Percentiles rank a stretch among this genome's conserved stretches.
Conservation (phyloP, 2,329 filamentous ascomycete genomes). For the Alternaria alternata region DNA sequence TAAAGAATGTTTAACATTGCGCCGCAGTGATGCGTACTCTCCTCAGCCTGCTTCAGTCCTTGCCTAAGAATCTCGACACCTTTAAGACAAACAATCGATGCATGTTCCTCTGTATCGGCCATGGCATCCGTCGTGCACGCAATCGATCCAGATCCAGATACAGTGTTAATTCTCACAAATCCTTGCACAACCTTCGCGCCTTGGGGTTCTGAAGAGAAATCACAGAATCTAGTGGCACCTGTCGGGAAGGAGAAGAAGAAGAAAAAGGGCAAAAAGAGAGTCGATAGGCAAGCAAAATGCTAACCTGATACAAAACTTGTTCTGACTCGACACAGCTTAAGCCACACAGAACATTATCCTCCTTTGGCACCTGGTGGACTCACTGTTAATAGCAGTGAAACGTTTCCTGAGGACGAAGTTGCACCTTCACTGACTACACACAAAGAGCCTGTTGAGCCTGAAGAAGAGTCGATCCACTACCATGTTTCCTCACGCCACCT, state of each 20-base stretch:
- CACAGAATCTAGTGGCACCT: too few species aligned
- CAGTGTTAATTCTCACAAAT: neutral
- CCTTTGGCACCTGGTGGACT: neutral
- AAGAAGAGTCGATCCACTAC: neutral
- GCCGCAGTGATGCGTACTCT: neutral
- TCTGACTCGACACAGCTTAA: neutral
- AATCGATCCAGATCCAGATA: conserved; percentile 8
- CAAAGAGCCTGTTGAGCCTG: neutral
- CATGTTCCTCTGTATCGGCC: too few species aligned
- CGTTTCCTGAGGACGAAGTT: neutral
- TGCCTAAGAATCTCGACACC: neutral
- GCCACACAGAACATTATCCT: neutral
- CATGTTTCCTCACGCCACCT: conserved; percentile 10
- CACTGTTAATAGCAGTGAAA: neutral
- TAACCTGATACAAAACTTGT: rapidly evolving
- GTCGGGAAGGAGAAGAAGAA: neutral
- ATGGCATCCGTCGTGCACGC: neutral
- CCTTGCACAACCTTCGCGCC: neutral
- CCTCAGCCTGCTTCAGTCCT: neutral
- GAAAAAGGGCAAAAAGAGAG: neutral
- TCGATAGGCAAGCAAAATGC: neutral
- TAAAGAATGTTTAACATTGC: neutral
- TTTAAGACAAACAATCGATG: neutral
- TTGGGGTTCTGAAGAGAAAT: neutral
- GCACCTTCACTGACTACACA: neutral